Evolutionary conservation across 2,329 filamentous ascomycete species (phyloP).

Genomic region (Stylonectria norvegica): DNA sequence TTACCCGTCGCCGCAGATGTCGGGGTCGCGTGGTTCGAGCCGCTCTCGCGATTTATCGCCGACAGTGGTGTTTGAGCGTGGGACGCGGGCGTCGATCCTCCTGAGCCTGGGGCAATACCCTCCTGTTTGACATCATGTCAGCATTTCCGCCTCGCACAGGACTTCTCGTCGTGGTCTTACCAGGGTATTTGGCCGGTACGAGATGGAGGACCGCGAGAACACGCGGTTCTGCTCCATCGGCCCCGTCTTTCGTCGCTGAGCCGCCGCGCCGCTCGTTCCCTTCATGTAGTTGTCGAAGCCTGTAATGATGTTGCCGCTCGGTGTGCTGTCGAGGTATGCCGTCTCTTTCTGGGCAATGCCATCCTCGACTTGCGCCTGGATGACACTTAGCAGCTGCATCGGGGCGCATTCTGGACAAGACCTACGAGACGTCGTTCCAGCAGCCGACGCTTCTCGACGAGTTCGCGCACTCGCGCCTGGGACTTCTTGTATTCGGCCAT

Average conservation of each 20-base stretch:
- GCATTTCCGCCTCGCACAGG: neutral
- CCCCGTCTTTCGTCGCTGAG: conserved; percentile 61
- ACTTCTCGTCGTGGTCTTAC: conserved; percentile 23
- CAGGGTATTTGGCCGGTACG: conserved; percentile 48
- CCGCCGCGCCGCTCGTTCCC: conserved; percentile 62
- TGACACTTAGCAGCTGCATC: conserved; percentile 12
- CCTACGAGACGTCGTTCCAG: conserved; percentile 38
- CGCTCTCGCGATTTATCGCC: conserved; percentile 48
- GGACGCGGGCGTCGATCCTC: conserved; percentile 34
- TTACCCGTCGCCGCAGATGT: conserved; percentile 49
- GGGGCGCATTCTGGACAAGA: conserved; percentile 32
- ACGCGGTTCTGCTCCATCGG: conserved; percentile 69
- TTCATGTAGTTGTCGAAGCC: conserved; percentile 99
- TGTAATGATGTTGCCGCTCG: conserved; percentile 89
- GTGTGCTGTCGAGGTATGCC: conserved; percentile 86
- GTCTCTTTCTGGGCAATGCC: conserved; percentile 80
- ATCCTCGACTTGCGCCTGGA: conserved; percentile 59
- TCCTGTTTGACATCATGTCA: conserved; percentile 16
- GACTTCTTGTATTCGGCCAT: conserved; percentile 50
- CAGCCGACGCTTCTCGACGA: conserved; percentile 43
- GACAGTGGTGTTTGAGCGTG: conserved; percentile 44
- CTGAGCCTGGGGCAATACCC: conserved; percentile 35
- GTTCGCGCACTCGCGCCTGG: conserved; percentile 45
- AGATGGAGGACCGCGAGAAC: conserved; percentile 65
- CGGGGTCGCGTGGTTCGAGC: conserved; percentile 53